These are phyloP conservation scores for Solanum hybrid DNA, from an alignment of 305 asterid genomes.

Conservation along the genomic window DNA sequence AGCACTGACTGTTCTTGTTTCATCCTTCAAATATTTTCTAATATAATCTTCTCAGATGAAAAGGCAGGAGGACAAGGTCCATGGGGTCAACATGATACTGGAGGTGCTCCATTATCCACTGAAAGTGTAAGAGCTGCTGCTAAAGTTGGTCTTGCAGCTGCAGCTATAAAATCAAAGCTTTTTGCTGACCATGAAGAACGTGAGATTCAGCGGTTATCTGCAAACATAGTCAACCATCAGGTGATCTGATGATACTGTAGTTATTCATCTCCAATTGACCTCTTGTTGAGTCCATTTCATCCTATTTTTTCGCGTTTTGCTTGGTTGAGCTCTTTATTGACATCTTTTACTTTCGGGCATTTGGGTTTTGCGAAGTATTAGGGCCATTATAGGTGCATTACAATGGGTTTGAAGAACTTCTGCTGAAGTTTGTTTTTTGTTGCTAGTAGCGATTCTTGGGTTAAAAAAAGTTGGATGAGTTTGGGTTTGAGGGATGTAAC, in stretches of 20 bases:
- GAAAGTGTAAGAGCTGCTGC: conserved; percentile 76
- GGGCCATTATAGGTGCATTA: not conserved
- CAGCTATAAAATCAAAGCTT: conserved; percentile 87
- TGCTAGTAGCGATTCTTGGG: not conserved
- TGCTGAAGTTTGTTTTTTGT: not conserved
- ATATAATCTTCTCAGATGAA: conserved; percentile 16
- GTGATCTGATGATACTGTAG: conserved; percentile 19
- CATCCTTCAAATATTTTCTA: conserved; percentile 13
- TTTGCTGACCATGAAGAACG: conserved; percentile 99
- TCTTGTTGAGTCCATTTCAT: not conserved
- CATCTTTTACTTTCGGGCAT: not conserved
- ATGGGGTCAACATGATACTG: conserved; percentile 42
- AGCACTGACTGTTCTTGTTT: not conserved
- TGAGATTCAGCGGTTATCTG: conserved; percentile 93
- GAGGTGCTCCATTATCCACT: conserved; percentile 45
- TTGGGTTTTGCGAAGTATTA: not conserved
- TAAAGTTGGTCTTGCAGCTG: conserved; percentile 87
- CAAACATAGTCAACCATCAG: conserved; percentile 94
- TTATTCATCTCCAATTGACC: not conserved
- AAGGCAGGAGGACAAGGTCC: conserved; percentile 35
- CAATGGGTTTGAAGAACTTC: not conserved
- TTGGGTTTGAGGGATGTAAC: not conserved
- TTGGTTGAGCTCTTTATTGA: not conserved
- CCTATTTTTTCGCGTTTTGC: not conserved
- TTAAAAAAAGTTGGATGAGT: not conserved